phyloP scores from a whole-genome alignment of 495 filamentous ascomycete genomes.

The Penicillium coprophilum region DNA sequence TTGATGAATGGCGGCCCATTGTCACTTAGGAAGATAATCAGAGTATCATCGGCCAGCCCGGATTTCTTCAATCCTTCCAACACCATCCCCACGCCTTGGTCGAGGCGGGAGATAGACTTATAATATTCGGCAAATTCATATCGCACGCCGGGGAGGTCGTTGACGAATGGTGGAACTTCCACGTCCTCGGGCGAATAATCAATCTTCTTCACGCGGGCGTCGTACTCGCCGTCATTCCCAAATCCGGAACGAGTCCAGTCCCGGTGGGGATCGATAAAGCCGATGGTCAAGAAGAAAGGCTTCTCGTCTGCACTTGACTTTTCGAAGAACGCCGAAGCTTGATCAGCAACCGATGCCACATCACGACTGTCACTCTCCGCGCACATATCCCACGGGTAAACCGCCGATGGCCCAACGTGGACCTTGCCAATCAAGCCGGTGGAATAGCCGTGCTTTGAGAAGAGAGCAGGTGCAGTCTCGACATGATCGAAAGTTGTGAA shows the following conservation, averaged over 20 bases:
- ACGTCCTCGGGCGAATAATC: conserved; percentile 28
- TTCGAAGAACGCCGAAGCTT: conserved; percentile 36
- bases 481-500: conserved; percentile 46
- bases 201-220: conserved; percentile 15
- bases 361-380: conserved; percentile 40
- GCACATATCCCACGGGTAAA: conserved; percentile 43
- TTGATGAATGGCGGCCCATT: conserved; percentile 51
- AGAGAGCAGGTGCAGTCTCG: conserved; percentile 37
- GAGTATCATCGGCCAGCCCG: conserved; percentile 36
- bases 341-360: conserved; percentile 34
- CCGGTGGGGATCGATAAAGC: conserved; percentile 47
- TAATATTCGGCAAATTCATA: conserved; percentile 47
- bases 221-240: conserved; percentile 35
- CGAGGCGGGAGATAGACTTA: conserved; percentile 38
- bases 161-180: conserved; percentile 35
- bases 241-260: conserved; percentile 42
- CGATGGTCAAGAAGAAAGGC: conserved; percentile 46
- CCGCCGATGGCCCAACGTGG: conserved; percentile 41
- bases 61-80: conserved; percentile 31
- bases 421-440: conserved; percentile 49
- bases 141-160: conserved; percentile 37
- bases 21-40: conserved; percentile 47
- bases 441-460: conserved; percentile 35
- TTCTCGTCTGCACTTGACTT: conserved; percentile 22
- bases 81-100: conserved; percentile 43